Evolutionary conservation across 176 grass and related monocot genomes (phyloP).

Genomic region (Avena eriantha): DNA sequence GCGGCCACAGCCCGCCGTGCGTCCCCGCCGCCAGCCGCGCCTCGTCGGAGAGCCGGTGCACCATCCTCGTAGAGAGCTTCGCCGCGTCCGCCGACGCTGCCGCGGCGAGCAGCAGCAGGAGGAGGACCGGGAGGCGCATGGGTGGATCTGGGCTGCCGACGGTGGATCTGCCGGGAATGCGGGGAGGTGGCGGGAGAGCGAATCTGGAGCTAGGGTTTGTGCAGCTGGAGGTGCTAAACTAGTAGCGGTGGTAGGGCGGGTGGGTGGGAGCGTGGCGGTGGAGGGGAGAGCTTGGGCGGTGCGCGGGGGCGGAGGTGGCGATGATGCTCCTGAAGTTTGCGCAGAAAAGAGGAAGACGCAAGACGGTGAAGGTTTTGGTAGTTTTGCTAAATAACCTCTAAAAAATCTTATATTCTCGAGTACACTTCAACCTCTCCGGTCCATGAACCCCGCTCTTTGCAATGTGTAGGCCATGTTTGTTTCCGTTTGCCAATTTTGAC

Average conservation of each 20-base stretch:
- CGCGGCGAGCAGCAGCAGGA: slow-evolving; percentile 34
- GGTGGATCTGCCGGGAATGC: slow-evolving; percentile 53
- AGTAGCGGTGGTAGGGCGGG: background rate
- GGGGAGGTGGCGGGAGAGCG: slow-evolving; percentile 18
- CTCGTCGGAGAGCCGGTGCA: slow-evolving; percentile 90
- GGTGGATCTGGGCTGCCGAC: slow-evolving; percentile 58
- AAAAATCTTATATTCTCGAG: background rate
- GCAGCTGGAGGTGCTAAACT: slow-evolving; percentile 4
- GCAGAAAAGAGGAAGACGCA: slow-evolving; percentile 37
- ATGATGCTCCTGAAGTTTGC: slow-evolving; percentile 45
- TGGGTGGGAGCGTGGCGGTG: slow-evolving; percentile 25
- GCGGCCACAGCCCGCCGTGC: slow-evolving; percentile 58
- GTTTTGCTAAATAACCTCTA: background rate
- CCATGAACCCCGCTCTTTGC: too few species aligned
- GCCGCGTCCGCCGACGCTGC: slow-evolving; percentile 13
- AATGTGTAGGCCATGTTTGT: too few species aligned
- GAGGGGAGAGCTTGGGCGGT: slow-evolving; percentile 40
- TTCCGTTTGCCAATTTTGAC: too few species aligned
- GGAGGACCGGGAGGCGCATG: slow-evolving; percentile 35
- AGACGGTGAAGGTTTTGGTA: slow-evolving; percentile 29
- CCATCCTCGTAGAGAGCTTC: slow-evolving; percentile 65
- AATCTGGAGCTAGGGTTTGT: slow-evolving; percentile 39
- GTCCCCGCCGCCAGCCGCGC: slow-evolving; percentile 49
- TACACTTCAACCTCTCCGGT: background rate
- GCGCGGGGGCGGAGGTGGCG: slow-evolving; percentile 31